Base-by-base conservation (phyloP, 257 asterid species). In the Solanum okadae region DNA sequence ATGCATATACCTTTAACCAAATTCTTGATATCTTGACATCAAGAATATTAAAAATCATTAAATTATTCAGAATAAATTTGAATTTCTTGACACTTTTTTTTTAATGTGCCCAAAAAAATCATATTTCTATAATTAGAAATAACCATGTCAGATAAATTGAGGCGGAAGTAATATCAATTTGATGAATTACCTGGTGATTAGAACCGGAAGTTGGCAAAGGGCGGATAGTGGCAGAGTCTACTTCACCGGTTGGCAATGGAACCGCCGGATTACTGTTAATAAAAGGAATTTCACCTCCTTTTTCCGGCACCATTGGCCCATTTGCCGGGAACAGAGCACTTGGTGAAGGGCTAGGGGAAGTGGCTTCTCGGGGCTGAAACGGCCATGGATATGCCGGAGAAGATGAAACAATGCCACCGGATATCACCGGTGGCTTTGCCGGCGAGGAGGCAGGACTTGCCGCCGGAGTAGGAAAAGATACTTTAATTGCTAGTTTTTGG, bases 331-430 rank as follows among this genome's bases (percentile, higher is more conserved):
- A 31, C n/a, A 92, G 61, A 73, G 85, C 86, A 89, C 88, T 91
- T 1, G 98, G 97, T 33, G 98, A 92, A 88, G 97, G 98, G 78
- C 96, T 85, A 44, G 99, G 98, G 13, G 98, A 88, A 27, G 49
- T 78, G 16, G 87, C 76, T 76, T 90, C 98, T 29, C 91, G 87
- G 0, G 99, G 99, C 90, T 89, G 92, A 90, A 93, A 96, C 37
- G 99, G 98, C 98, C 99, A 95, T 8, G 98, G 96, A 46, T 93
- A 96, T 65, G 94, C 93, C 27, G 99, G 98, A 37, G 99, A 96
- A 31, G 99, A 94, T 23, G 98, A 93, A 46, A 93, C 96, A 4
- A 44, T 18, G 1, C 98, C 98, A 3, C 99, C 98, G 20, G 98
- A 88, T 90, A 87, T 88, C 27, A 90, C 95, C 1, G 93, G 91